phyloP scores from a whole-genome alignment of 1,284 basidiomycete species.

The Heterobasidion annosum region DNA sequence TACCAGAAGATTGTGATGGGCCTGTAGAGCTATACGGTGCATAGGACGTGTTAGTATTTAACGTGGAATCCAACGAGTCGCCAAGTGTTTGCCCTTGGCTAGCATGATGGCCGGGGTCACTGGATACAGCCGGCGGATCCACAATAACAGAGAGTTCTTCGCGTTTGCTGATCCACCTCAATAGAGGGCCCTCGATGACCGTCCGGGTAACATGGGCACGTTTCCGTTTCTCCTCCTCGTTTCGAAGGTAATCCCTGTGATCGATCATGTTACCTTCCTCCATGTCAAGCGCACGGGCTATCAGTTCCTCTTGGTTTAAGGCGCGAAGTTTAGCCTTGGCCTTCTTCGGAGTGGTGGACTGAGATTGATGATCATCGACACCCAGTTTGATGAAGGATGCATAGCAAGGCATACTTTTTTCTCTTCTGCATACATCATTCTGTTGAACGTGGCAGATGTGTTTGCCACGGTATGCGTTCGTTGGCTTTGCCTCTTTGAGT shows the following conservation, averaged over 20 bases:
- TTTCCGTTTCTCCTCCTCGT: slow-evolving; percentile 76
- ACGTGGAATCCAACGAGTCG: not conserved
- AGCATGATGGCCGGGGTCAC: not conserved
- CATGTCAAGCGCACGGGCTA: slow-evolving; percentile 73
- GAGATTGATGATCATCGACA: not conserved
- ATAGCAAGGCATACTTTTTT: slow-evolving; percentile 36
- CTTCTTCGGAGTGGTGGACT: slow-evolving; percentile 58
- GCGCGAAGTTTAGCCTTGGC: slow-evolving; percentile 36
- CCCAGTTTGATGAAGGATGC: not conserved
- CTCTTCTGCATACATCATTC: slow-evolving; percentile 51
- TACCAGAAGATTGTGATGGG: not conserved
- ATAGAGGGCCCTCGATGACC: slow-evolving; percentile 56
- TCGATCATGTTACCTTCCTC: slow-evolving; percentile 80
- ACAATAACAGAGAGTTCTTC: slow-evolving; percentile 40
- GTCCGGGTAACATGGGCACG: slow-evolving; percentile 54
- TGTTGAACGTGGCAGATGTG: slow-evolving; percentile 49
- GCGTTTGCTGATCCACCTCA: slow-evolving; percentile 64
- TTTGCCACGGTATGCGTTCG: slow-evolving; percentile 58
- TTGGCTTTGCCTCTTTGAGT: slow-evolving; percentile 50
- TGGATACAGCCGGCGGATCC: not conserved
- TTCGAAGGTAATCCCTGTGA: slow-evolving; percentile 66
- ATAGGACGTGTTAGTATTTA: not conserved
- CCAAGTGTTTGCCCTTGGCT: not conserved
- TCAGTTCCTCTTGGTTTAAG: slow-evolving; percentile 73
- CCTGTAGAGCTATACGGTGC: not conserved